A percentile compares a stretch with the other conserved stretches of the same genome.
Conservation (phyloP, 2,329 filamentous ascomycete genomes). For the Alternaria ventricosa region DNA sequence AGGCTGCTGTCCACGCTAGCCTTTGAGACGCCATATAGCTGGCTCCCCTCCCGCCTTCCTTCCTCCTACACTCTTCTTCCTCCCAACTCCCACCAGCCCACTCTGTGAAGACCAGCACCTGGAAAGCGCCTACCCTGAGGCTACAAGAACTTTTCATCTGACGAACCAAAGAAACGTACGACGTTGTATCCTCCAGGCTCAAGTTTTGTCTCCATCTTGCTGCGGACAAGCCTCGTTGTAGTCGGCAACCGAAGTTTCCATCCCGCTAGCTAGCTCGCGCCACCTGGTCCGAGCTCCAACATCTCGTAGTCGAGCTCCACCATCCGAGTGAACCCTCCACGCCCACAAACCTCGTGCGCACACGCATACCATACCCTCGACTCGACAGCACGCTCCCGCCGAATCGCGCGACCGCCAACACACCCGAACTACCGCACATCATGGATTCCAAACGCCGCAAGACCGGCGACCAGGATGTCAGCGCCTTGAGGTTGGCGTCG, state of each 20-base stretch:
- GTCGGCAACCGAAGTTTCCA: background rate
- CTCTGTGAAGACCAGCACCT: background rate
- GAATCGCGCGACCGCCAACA: background rate
- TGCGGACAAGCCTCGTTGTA: background rate
- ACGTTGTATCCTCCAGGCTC: background rate
- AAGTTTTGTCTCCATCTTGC: background rate
- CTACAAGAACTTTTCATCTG: background rate
- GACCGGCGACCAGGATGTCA: slow-evolving; percentile 54
- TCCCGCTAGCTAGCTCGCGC: background rate
- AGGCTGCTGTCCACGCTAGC: background rate
- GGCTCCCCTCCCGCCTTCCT: background rate
- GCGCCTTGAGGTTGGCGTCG: slow-evolving; percentile 81
- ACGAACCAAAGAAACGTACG: background rate
- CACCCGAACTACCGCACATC: background rate
- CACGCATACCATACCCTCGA: background rate
- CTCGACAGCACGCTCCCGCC: background rate
- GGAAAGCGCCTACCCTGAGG: background rate
- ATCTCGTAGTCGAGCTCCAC: slow-evolving; percentile 9
- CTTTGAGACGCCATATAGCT: background rate
- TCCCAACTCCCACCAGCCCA: background rate
- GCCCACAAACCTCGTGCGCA: background rate
- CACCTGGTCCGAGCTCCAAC: slow-evolving; percentile 16
- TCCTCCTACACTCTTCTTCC: background rate
- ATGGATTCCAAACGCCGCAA: slow-evolving; percentile 42
- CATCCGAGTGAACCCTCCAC: background rate